Evolutionary conservation across 176 grass and related monocot species (phyloP), one percentile per base, ranked within the genome.

Genomic region (Saccharum officinarum): DNA sequence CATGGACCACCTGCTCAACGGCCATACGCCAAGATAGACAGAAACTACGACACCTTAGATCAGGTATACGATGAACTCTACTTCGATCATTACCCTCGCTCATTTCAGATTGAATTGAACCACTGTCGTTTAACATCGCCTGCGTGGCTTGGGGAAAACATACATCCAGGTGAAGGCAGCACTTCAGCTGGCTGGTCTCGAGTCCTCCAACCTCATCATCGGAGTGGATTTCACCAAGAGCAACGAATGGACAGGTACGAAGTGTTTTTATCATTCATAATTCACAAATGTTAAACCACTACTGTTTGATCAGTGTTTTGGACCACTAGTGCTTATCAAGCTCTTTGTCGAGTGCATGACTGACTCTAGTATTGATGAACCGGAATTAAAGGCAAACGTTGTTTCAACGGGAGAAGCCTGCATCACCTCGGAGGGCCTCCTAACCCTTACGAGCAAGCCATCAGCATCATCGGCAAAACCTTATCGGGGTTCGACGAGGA

Each of bases 161-260:
- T 33, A 30, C 9, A 64, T 78, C 57, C 73, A 92, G 91, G 81
- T 90, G 70, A 87, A 37, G 45, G 23, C 3, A 1, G 82, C 39
- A 47, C 84, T 93, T 44, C 34, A 87, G 28, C 1, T 7, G 9
- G 84, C 61, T 49, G 87, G 84, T 0, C 81, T 90, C 63, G 91
- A 92, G 81, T 90, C 91, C 9, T 92, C 77, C 12, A 93, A 88
- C 67, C 73, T 93, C 55, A 88, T 86, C 8, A 83, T 93, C 14
- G 91, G 91, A 5, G 85, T 93, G 17, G 88, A 93, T 83, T 93
- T 93, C 85, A 93, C 85, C 42, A 90, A 83, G 82, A 93, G 88
- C 91, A 90, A 93, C 63, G 49, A 85, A 15, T 90, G 91, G 91
- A 87, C 88, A 75, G 87, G 91, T 87, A n/a, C 10, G 7, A 31